phyloP scores from a whole-genome alignment of 1,284 basidiomycete genomes.

The Cutaneotrichosporon curvatum region DNA sequence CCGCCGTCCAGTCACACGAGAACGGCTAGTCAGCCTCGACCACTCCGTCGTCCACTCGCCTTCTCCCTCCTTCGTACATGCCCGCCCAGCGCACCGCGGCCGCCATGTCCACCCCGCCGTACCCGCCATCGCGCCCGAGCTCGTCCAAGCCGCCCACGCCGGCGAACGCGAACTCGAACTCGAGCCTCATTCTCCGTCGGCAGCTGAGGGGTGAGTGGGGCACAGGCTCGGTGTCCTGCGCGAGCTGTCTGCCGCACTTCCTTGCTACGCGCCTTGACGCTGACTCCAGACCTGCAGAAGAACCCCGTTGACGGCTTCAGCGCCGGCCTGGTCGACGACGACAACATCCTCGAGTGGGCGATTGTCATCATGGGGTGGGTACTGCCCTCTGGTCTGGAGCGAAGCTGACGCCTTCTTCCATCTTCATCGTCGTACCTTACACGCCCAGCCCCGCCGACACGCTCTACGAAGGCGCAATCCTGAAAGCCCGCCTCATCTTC shows the following conservation, averaged over 20 bases:
- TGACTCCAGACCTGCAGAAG: conserved; percentile 64
- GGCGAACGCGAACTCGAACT: conserved; percentile 28
- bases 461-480: conserved; percentile 86
- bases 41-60: neutral
- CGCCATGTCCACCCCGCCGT: conserved; percentile 16
- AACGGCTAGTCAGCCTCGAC: too few relatives aligned
- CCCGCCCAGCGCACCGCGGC: conserved; percentile 18
- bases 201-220: conserved; percentile 57
- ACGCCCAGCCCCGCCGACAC: conserved; percentile 69
- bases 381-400: too few relatives aligned
- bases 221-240: too few relatives aligned
- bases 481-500: conserved; percentile 80
- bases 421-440: neutral
- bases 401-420: conserved; percentile 3
- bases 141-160: conserved; percentile 34
- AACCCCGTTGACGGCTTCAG: conserved; percentile 88
- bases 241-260: conserved; percentile 2
- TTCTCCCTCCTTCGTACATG: conserved; percentile 26
- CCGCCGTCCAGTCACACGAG: neutral
- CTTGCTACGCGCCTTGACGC: neutral
- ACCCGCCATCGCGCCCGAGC: conserved; percentile 32
- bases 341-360: conserved; percentile 86
- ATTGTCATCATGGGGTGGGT: conserved; percentile 83
- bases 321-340: conserved; percentile 86
- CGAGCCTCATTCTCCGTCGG: conserved; percentile 60